Evolutionary conservation across 805 yeast species (phyloP).

Genomic region (Ogataea polymorpha): DNA sequence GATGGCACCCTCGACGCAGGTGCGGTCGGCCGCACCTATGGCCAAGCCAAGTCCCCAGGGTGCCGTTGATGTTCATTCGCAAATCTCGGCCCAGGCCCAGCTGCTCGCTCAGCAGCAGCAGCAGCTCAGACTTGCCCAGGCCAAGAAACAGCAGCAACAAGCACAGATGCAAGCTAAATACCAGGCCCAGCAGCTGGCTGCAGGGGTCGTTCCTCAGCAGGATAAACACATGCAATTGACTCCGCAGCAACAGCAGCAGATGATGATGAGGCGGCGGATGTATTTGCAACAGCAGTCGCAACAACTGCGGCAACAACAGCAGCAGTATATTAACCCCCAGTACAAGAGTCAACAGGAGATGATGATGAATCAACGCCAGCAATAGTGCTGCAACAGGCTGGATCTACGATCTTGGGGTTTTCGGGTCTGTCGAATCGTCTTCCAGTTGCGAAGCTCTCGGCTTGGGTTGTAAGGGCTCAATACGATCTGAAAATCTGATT

Average conservation of each 20-base stretch:
- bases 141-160: constrained; percentile 18
- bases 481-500: constrained; percentile 33
- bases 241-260: constrained; percentile 24
- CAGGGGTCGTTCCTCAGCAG: constrained; percentile 11
- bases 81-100: constrained; percentile 15
- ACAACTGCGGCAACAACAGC: constrained; percentile 23
- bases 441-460: constrained; percentile 29
- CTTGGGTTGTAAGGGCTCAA: constrained; percentile 38
- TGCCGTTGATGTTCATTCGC: constrained; percentile 14
- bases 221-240: constrained; percentile 22
- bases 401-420: no score
- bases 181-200: constrained; percentile 17
- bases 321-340: constrained; percentile 16
- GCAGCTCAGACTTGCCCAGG: constrained; percentile 19
- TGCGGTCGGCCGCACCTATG: constrained; percentile 8
- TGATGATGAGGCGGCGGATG: constrained; percentile 22
- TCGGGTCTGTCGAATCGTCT: no score
- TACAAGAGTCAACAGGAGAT: constrained; percentile 25
- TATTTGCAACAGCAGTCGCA: constrained; percentile 24
- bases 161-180: constrained; percentile 18
- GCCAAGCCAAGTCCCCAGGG: constrained; percentile 7
- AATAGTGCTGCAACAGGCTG: neutral
- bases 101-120: constrained; percentile 21
- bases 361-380: constrained; percentile 24
- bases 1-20: constrained; percentile 9